Evolutionary conservation across 805 yeast genomes (phyloP).

Genomic region (Sporopachydermia lactativora): DNA sequence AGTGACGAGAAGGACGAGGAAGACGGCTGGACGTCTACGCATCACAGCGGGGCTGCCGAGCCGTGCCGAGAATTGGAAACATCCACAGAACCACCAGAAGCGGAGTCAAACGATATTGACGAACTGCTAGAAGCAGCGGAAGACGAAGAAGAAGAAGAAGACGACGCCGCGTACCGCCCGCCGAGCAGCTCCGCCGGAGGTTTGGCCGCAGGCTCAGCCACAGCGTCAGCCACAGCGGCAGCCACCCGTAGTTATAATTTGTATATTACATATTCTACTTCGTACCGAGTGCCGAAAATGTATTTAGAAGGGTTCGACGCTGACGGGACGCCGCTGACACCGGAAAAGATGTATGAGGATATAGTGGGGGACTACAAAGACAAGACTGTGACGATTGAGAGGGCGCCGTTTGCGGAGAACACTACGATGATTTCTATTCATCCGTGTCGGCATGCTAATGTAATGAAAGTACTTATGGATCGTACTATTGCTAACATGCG

Average conservation of each 20-base stretch:
- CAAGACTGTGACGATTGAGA: constrained; percentile 93
- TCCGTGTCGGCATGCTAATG: constrained; percentile 92
- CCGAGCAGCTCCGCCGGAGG: constrained; percentile 7
- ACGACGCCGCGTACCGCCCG: constrained; percentile 25
- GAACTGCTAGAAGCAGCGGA: constrained; percentile 15
- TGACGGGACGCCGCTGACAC: constrained; percentile 75
- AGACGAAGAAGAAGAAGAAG: constrained; percentile 24
- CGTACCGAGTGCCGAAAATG: constrained; percentile 91
- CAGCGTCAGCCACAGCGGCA: constrained; percentile 4
- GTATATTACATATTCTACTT: constrained; percentile 85
- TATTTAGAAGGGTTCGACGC: constrained; percentile 78
- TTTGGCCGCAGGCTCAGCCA: constrained; percentile 10
- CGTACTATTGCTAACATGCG: constrained; percentile 36
- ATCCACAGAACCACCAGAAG: constrained; percentile 3
- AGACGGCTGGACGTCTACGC: constrained; percentile 34
- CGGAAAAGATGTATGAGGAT: constrained; percentile 89
- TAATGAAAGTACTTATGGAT: constrained; percentile 79
- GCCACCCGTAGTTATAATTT: constrained; percentile 59
- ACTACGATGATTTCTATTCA: constrained; percentile 78
- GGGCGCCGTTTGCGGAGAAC: constrained; percentile 68
- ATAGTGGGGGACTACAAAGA: constrained; percentile 83
- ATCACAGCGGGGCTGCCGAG: constrained; percentile 9
- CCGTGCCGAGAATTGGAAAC: constrained; percentile 14
- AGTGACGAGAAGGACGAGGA: constrained; percentile 21
- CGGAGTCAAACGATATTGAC: constrained; percentile 7